Percentiles rank a stretch among this genome's conserved stretches.
Evolutionary conservation across 768 basidiomycete genomes (phyloP).

Genomic region (Coprinopsis marcescibilis): DNA sequence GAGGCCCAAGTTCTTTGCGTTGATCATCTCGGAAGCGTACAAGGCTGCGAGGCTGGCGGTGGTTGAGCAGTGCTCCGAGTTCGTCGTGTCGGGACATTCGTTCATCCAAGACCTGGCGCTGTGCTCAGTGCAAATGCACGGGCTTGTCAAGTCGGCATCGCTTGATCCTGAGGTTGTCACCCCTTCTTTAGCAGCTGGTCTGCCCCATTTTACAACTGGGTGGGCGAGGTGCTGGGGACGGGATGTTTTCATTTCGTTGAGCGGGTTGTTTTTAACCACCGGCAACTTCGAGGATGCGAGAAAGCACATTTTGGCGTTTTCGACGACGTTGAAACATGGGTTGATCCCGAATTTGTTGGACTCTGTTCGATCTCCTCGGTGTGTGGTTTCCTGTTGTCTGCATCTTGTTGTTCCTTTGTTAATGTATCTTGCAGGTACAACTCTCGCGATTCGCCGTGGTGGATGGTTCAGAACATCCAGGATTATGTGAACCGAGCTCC

Average conservation of each 20-base stretch:
- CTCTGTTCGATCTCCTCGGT: constrained; percentile 81
- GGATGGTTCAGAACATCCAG: constrained; percentile 98
- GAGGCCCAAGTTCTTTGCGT: constrained; percentile 93
- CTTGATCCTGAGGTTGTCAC: constrained; percentile 65
- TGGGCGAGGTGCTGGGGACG: constrained; percentile 99
- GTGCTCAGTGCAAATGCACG: constrained; percentile 86
- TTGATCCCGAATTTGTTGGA: constrained; percentile 95
- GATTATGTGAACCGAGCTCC: constrained; percentile 85
- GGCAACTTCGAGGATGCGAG: constrained; percentile 83
- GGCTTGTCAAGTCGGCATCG: constrained; percentile 85
- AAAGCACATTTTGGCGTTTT: constrained; percentile 88
- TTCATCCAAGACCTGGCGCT: constrained; percentile 91
- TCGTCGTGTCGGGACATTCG: constrained; percentile 75
- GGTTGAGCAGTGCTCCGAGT: constrained; percentile 85
- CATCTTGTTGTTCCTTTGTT: not conserved
- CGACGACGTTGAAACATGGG: constrained; percentile 90
- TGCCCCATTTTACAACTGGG: constrained; percentile 87
- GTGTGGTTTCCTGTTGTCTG: constrained; percentile 15
- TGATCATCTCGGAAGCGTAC: constrained; percentile 87
- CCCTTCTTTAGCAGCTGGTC: constrained; percentile 87
- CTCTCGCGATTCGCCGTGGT: constrained; percentile 98
- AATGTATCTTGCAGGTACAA: constrained; percentile 61
- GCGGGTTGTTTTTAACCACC: constrained; percentile 90
- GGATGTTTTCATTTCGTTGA: constrained; percentile 88
- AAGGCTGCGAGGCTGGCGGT: constrained; percentile 81